Evolutionary conservation across 257 asterid species (phyloP), one percentile per base, ranked within the genome.

Genomic region (Solanum ahanhuiri): DNA sequence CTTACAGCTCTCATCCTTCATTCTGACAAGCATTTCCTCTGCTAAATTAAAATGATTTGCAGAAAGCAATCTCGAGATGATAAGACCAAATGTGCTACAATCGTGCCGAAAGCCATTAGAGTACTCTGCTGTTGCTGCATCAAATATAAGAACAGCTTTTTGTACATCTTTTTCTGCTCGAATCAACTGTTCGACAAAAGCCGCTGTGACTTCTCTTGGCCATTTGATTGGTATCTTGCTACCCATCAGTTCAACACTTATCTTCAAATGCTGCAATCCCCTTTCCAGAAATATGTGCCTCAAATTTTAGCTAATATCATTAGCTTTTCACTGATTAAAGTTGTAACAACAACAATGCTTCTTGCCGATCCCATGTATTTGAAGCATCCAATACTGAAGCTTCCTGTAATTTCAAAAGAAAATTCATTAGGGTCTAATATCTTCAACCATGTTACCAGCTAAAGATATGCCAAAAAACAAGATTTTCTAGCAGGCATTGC

Each of bases 91-190:
- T 17, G 98, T 94, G 89, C 76, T 82, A 31, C 70, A 89, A 54
- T 94, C 97, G 41, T 94, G 99, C 73, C 91, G 90, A 89, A 88
- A 97, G 81, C 98, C 99, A 79, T 89, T 93, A 4, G 93, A 75
- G 58, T 97, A 95, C 91, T 95, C 98, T 4, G 96, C 93, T 3
- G 98, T 95, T 86, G 99, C 99, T 23, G 98, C 86, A 88, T 97
- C 98, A 86, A 95, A 97, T 35, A 95, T 90, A 84, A 96, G 86
- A 77, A 93, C 84, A 5, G 97, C 96, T 91, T 91, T 97, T n/a
- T 91, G 95, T 85, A 95, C 86, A 85, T 97, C 93, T 86, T 92
- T 95, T 88, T 94, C 98, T 18, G 96, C 88, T 71, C 82, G 87
- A 77, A 97, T 91, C 85, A 95, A 92, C 90, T 91, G 95, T 90